phyloP scores from a whole-genome alignment of 2,329 filamentous ascomycete genomes.

The Furcasterigmium sp. region DNA sequence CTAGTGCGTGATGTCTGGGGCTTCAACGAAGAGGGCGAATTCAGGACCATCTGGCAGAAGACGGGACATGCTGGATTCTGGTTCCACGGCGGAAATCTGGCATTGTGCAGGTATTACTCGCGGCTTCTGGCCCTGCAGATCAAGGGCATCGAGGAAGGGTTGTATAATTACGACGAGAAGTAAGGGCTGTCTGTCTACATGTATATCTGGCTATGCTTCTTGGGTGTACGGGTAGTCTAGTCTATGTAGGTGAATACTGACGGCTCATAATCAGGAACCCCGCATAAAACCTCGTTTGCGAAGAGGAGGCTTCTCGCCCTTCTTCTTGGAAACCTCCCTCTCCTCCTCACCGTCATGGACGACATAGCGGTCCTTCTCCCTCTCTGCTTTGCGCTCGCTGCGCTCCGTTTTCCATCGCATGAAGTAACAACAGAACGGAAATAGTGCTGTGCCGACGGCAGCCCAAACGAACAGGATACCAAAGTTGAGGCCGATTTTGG shows the following conservation, averaged over 20 bases:
- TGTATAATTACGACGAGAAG: slow-evolving; percentile 5
- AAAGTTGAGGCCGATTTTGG: slow-evolving; percentile 54
- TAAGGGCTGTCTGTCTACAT: not conserved
- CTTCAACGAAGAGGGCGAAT: slow-evolving; percentile 41
- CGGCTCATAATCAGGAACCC: slow-evolving; percentile 13
- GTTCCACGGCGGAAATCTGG: slow-evolving; percentile 30
- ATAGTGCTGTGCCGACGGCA: slow-evolving; percentile 45
- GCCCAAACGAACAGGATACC: slow-evolving; percentile 55
- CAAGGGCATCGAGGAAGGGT: slow-evolving; percentile 10
- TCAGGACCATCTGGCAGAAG: slow-evolving; percentile 24
- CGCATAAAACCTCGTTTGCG: slow-evolving; percentile 25
- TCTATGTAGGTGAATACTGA: too few species aligned
- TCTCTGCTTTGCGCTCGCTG: slow-evolving; percentile 18
- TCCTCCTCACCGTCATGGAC: slow-evolving; percentile 18
- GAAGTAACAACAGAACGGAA: slow-evolving; percentile 41
- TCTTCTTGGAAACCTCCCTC: slow-evolving; percentile 19
- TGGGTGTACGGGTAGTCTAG: not conserved
- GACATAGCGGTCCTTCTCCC: slow-evolving; percentile 18
- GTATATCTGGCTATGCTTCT: not conserved
- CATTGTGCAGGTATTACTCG: slow-evolving; percentile 25
- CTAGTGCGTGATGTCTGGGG: slow-evolving; percentile 40
- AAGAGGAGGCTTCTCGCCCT: slow-evolving; percentile 19
- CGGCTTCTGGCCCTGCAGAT: slow-evolving; percentile 24
- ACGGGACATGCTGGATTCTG: slow-evolving; percentile 28
- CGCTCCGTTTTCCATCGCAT: slow-evolving; percentile 34